Evolutionary conservation across 371 early-diverging fungal genomes (phyloP).

Genomic region (Circinella umbellata): DNA sequence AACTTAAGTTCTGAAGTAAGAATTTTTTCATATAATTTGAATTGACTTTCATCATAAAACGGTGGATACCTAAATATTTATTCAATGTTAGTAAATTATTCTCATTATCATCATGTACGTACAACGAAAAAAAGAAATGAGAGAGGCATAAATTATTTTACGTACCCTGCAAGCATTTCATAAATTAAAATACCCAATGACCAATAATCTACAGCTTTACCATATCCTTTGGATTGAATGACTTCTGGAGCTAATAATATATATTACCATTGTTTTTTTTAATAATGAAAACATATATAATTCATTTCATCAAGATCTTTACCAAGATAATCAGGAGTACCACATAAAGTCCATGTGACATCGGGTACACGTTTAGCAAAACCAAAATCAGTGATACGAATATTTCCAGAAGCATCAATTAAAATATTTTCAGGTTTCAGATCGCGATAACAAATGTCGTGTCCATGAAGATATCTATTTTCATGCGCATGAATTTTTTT

Average conservation of each 20-base stretch:
- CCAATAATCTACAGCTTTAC: slow-evolving; percentile 97
- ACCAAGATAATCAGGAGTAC: slow-evolving; percentile 94
- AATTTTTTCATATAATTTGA: slow-evolving; percentile 91
- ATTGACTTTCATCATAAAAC: slow-evolving; percentile 91
- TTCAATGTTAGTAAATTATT: too few relatives aligned
- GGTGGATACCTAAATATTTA: slow-evolving; percentile 80
- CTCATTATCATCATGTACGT: too few relatives aligned
- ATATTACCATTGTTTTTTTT: too few relatives aligned
- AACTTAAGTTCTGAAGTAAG: slow-evolving; percentile 81
- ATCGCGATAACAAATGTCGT: slow-evolving; percentile 92
- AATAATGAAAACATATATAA: too few relatives aligned
- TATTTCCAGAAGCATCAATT: slow-evolving; percentile 87
- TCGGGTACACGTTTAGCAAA: slow-evolving; percentile 95
- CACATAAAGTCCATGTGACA: slow-evolving; percentile 91
- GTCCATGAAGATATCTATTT: slow-evolving; percentile 77
- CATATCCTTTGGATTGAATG: slow-evolving; percentile 94
- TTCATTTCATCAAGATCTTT: background rate
- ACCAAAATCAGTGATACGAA: slow-evolving; percentile 98
- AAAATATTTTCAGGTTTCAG: slow-evolving; percentile 93
- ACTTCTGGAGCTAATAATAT: slow-evolving; percentile 86
- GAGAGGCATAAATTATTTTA: too few relatives aligned
- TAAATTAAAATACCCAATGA: slow-evolving; percentile 96
- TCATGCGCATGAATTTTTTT: background rate
- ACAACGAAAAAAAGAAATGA: background rate
- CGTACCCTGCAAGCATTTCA: slow-evolving; percentile 93